Conservation (phyloP, 371 early-diverging fungal genomes). For the Mortierella polycephala region DNA sequence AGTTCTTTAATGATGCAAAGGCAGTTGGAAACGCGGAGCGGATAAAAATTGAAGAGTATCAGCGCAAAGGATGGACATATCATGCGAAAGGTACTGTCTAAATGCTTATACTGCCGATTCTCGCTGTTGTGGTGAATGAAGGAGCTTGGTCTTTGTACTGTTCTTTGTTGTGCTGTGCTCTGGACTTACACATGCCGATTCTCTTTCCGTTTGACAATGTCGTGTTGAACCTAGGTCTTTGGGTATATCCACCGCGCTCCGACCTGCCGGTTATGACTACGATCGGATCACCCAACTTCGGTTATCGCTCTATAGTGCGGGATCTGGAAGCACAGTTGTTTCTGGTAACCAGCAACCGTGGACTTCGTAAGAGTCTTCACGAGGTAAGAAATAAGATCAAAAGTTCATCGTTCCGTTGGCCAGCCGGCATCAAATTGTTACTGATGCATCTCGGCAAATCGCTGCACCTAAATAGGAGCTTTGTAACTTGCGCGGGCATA, state of each 20-base stretch:
- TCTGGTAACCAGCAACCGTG: slow-evolving; percentile 70
- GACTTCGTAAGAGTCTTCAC: slow-evolving; percentile 66
- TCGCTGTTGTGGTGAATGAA: neutral
- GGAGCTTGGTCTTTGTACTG: neutral
- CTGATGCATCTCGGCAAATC: neutral
- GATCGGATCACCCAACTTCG: slow-evolving; percentile 95
- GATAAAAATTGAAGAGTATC: slow-evolving; percentile 78
- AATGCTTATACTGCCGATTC: neutral
- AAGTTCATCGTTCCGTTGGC: neutral
- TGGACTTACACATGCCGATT: neutral
- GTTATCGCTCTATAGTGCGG: slow-evolving; percentile 86
- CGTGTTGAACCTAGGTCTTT: slow-evolving; percentile 24
- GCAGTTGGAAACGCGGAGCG: slow-evolving; percentile 55
- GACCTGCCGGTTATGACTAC: slow-evolving; percentile 66
- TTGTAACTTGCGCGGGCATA: slow-evolving; percentile 17
- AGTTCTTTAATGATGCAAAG: slow-evolving; percentile 65
- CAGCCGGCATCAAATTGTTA: neutral
- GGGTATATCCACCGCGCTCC: slow-evolving; percentile 51
- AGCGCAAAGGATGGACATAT: slow-evolving; percentile 87
- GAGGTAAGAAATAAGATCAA: slow-evolving; percentile 56
- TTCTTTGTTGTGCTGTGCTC: neutral
- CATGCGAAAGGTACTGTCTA: slow-evolving; percentile 82
- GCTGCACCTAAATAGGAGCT: slow-evolving; percentile 24
- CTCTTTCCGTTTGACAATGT: neutral
- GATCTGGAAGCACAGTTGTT: slow-evolving; percentile 92